Evolutionary conservation across 331 rosid genomes (phyloP), one percentile per base, ranked within the genome.

Genomic region (Rosa hybrid): DNA sequence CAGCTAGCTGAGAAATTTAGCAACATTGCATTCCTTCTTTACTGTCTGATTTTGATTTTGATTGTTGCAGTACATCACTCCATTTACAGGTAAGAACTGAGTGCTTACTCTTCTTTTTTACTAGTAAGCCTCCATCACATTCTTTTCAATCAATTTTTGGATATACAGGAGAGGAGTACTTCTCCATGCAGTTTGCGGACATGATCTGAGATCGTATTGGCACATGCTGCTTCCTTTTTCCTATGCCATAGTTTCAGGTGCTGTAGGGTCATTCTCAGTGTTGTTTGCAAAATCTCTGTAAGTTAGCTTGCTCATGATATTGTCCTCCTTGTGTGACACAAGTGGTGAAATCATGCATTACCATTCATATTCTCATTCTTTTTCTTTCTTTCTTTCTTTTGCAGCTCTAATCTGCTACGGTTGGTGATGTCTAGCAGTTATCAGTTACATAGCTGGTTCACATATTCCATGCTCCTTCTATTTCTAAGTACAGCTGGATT

Each of bases 251-350:
- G 99, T 96, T 85, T 96, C 99, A 60, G 99, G 99, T 82, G 98
- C 97, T 72, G 88, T 96, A 81, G 99, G 99, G 74, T 96, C 99
- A 70, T 93, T 97, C 89, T 96, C 99, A 18, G 99, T 96, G 71
- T 86, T 96, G 88, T 96, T 96, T 82, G 99, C 99, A 64, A 96
- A 96, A 87, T 96, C 99, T 42, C 98, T 96, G 99, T 95, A 89
- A 90, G 97, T 87, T 74, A 38, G 65, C 84, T 77, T 38, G 82
- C 88, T 77, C 25, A 68, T 63, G 79, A 54, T 53, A 74, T 80
- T 8, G 23, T 81, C 70, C 6, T 71, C 76, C 80, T 78, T 62
- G 25, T 80, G 45, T 79, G 41, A 74, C 13, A 41, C 65, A 77
- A 45, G 34, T n/a, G 46, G 76, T 42, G 71, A 75, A 71, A 77